phyloP scores from a whole-genome alignment of 73 alveolate genomes.

The Paramecium biaurelia region DNA sequence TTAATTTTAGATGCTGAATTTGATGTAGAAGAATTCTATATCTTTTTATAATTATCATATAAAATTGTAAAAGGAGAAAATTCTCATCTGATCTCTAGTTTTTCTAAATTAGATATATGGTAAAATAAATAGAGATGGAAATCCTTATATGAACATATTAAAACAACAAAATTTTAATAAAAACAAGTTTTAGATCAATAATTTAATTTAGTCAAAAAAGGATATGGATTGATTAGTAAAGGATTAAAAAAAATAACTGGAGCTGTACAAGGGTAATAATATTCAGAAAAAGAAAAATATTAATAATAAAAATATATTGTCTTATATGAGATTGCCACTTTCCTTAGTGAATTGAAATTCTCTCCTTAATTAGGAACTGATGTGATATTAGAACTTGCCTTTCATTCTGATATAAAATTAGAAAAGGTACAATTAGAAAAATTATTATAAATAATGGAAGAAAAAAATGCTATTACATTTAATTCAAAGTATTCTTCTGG shows the following conservation, averaged over 20 bases:
- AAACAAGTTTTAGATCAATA: neutral
- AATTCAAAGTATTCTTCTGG: constrained; percentile 7
- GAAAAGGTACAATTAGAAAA: constrained; percentile 26
- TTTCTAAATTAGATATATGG: neutral
- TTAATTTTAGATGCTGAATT: constrained; percentile 13
- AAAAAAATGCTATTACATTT: constrained; percentile 16
- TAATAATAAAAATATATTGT: constrained; percentile 29
- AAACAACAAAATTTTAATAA: neutral
- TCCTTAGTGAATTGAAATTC: constrained; percentile 15
- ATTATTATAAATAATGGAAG: constrained; percentile 39
- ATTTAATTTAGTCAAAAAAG: constrained; percentile 31
- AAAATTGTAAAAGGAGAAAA: neutral
- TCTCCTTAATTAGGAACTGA: constrained; percentile 39
- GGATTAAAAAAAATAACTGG: constrained; percentile 48
- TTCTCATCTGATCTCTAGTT: neutral
- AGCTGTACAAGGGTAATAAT: neutral
- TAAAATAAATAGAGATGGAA: constrained; percentile 20
- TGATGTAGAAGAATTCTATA: constrained; percentile 31
- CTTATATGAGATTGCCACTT: constrained; percentile 24
- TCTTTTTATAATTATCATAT: neutral
- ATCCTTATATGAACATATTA: neutral
- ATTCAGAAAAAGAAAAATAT: constrained; percentile 45
- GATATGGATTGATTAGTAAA: constrained; percentile 44
- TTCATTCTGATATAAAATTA: neutral
- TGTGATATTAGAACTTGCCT: constrained; percentile 41